phyloP scores from a whole-genome alignment of 371 early-diverging fungal species.

The Capillidium rhysosporum region DNA sequence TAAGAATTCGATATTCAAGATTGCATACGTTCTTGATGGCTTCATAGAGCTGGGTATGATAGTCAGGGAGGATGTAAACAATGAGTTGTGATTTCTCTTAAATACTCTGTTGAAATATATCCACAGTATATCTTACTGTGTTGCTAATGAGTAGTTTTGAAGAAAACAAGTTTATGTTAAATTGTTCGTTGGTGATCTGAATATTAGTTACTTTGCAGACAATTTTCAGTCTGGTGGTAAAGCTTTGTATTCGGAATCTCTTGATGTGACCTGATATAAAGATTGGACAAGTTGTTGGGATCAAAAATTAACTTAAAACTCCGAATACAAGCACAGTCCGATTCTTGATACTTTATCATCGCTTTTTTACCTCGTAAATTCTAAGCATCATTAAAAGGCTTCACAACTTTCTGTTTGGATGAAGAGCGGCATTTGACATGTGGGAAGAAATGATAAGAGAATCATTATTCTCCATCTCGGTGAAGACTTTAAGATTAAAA shows the following conservation, averaged over 20 bases:
- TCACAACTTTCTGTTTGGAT: conserved; percentile 32
- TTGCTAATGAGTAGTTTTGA: conserved; percentile 33
- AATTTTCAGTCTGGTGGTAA: conserved; percentile 24
- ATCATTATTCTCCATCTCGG: conserved; percentile 24
- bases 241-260: conserved; percentile 17
- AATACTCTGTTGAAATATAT: conserved; percentile 36
- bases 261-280: conserved; percentile 9
- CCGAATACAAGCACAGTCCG: conserved; percentile 64
- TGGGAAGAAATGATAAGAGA: conserved; percentile 65
- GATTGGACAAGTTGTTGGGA: no score
- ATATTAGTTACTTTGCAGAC: conserved; percentile 39
- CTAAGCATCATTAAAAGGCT: conserved; percentile 79
- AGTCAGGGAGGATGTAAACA: conserved; percentile 70
- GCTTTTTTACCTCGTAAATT: conserved; percentile 70
- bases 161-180: conserved; percentile 52
- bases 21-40: conserved; percentile 89
- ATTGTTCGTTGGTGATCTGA: conserved; percentile 26
- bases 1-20: conserved; percentile 68
- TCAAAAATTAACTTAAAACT: conserved; percentile 6
- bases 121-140: conserved; percentile 21
- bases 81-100: conserved; percentile 54
- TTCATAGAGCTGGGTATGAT: conserved; percentile 68
- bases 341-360: conserved; percentile 48
- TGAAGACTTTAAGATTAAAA: conserved; percentile 45
- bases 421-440: conserved; percentile 38